A percentile compares a stretch with the other conserved stretches of the same genome.
Evolutionary conservation across 176 grass and related monocot genomes (phyloP).

Genomic region (Ensete glaucum): DNA sequence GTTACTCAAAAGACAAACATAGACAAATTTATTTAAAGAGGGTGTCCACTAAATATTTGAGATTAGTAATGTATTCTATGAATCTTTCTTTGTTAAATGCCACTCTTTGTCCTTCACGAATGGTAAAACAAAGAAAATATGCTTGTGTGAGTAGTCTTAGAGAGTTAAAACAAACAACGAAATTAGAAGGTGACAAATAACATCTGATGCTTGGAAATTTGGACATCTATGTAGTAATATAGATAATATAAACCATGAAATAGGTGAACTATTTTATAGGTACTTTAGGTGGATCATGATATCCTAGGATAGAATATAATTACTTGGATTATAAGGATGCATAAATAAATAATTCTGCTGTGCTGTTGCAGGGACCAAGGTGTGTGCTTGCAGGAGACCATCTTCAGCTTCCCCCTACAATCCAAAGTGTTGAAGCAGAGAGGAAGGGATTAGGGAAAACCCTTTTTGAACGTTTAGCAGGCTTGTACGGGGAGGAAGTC

Average conservation of each 20-base stretch:
- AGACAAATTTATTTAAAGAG: too few relatives aligned
- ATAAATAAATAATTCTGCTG: not conserved
- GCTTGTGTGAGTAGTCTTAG: not conserved
- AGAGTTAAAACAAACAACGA: not conserved
- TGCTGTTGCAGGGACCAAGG: slow-evolving; percentile 45
- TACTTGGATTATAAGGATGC: not conserved
- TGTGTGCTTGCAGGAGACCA: slow-evolving; percentile 92
- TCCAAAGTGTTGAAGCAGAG: slow-evolving; percentile 87
- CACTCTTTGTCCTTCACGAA: too few relatives aligned
- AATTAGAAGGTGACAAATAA: not conserved
- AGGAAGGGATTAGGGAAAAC: slow-evolving; percentile 90
- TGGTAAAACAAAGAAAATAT: too few relatives aligned
- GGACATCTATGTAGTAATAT: not conserved
- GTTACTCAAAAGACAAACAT: too few relatives aligned
- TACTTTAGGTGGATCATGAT: not conserved
- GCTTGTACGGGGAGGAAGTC: slow-evolving; percentile 62
- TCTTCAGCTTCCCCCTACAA: slow-evolving; percentile 90
- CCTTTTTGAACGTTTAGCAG: slow-evolving; percentile 78
- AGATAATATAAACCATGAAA: not conserved
- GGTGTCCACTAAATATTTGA: too few relatives aligned
- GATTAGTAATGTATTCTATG: too few relatives aligned
- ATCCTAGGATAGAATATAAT: not conserved
- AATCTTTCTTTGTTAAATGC: too few relatives aligned
- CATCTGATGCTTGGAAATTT: not conserved
- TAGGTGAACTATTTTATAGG: not conserved